These are phyloP conservation scores for Teratosphaeria nubilosa DNA, from an alignment of 2,329 filamentous ascomycete species.

Conservation along the genomic window DNA sequence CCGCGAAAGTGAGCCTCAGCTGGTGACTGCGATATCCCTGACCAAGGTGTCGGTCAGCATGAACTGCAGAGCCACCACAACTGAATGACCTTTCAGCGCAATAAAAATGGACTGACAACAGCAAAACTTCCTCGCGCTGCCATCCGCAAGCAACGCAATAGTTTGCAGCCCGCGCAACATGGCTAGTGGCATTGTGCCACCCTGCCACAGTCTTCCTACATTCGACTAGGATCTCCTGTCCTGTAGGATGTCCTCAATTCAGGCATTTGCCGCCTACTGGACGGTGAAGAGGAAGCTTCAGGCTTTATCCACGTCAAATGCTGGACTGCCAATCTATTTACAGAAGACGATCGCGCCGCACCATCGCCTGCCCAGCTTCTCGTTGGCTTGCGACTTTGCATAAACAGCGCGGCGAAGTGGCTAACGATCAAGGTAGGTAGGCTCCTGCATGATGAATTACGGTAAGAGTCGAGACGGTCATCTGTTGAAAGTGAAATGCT, in stretches of 20 bases:
- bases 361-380: no score
- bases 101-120: not conserved
- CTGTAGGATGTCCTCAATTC: not conserved
- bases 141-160: not conserved
- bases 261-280: no score
- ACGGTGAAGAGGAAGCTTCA: no score
- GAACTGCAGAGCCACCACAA: not conserved
- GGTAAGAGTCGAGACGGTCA: no score
- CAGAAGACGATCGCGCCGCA: no score
- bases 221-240: not conserved
- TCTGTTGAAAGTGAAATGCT: not conserved
- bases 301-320: no score
- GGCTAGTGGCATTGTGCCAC: not conserved
- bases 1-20: not conserved
- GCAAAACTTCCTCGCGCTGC: not conserved
- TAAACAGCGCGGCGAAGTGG: no score
- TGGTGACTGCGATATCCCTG: not conserved
- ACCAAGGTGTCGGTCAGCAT: not conserved
- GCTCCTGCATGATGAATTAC: no score
- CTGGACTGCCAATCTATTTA: no score
- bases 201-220: not conserved
- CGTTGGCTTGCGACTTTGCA: no score
- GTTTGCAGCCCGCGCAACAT: not conserved
- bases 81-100: not conserved
- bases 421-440: no score